Evolutionary conservation across 495 filamentous ascomycete genomes (phyloP), one percentile per base, ranked within the genome.

Genomic region (Talaromyces ruber): DNA sequence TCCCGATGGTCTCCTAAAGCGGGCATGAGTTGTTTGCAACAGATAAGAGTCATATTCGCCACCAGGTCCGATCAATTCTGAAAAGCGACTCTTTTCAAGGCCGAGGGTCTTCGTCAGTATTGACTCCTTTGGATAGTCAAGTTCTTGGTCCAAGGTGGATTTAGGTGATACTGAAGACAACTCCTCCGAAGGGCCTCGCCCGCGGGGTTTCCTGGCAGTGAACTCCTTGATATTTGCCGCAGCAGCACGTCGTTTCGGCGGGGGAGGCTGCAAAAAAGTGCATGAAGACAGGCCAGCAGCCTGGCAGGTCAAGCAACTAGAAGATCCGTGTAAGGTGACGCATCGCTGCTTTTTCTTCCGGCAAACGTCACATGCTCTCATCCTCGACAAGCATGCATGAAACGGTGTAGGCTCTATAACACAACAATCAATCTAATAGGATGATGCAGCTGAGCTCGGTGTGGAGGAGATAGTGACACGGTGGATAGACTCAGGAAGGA

Each of bases 261-360:
- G 83, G 28, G 85, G 82, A 64, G 86, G 86, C 53, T 83, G 82
- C 30, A 80, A 75, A 71, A 87, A 80, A 6, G 86, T 87, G 69
- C 86, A 88, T 28, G 34, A 24, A 28, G 84, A 82, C 67, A 82
- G 79, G 50, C 80, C 81, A 65, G 80, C 82, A 70, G 81, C 80
- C 69, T 84, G 80, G 69, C 86, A 88, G 34, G 85, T 76, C 61
- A 86, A 76, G 70, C 86, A 88, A 67, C 76, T 79, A 28, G 81
- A 80, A 37, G 85, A 81, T 26, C 85, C 86, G 51, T 86, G 84
- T 65, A 87, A 82, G 68, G 91, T 83, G 62, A 91, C 86, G 71
- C 90, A 93, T 68, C 88, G 84, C 55, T 81, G 84, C 71, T 88
- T 87, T 60, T 87, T 77, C 70, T 80, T 79, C 60, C 86, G 77